These are phyloP conservation scores for Leucocoprinus sp. DNA, from an alignment of 768 basidiomycete species.

Conservation along the genomic window DNA sequence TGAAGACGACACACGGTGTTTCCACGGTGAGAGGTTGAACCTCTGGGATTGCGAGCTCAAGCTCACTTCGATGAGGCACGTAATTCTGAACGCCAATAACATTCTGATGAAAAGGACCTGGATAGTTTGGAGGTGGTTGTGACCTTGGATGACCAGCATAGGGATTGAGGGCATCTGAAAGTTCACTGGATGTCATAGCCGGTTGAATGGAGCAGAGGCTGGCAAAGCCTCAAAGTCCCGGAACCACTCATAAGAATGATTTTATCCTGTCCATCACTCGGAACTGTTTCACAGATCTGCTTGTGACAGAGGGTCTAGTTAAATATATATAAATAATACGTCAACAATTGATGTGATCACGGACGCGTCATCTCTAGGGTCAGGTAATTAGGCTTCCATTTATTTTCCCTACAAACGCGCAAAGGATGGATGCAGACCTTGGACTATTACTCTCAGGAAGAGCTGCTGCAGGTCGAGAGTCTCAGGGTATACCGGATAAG, in stretches of 20 bases:
- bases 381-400: slow-evolving; percentile 8
- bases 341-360: slow-evolving; percentile 14
- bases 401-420: slow-evolving; percentile 2
- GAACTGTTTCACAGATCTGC: slow-evolving; percentile 2
- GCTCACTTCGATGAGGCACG: slow-evolving; percentile 54
- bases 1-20: slow-evolving; percentile 26
- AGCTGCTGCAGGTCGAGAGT: slow-evolving; percentile 33
- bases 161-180: slow-evolving; percentile 74
- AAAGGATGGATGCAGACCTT: slow-evolving; percentile 42
- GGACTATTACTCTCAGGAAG: slow-evolving; percentile 37
- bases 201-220: slow-evolving; percentile 9
- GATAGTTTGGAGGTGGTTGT: slow-evolving; percentile 5
- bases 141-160: slow-evolving; percentile 25
- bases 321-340: slow-evolving; percentile 24
- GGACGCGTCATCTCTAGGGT: slow-evolving; percentile 37
- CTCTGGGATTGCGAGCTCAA: slow-evolving; percentile 52
- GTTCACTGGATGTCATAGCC: slow-evolving; percentile 60
- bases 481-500: slow-evolving; percentile 69
- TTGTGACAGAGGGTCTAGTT: slow-evolving; percentile 4
- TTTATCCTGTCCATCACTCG: slow-evolving; percentile 1
- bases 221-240: slow-evolving; percentile 10
- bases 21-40: slow-evolving; percentile 27
- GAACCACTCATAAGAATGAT: slow-evolving; percentile 13
- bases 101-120: slow-evolving; percentile 7
- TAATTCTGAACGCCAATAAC: slow-evolving; percentile 17